phyloP scores from a whole-genome alignment of 192 early-diverging fungal species.

The Coemansia javaensis region DNA sequence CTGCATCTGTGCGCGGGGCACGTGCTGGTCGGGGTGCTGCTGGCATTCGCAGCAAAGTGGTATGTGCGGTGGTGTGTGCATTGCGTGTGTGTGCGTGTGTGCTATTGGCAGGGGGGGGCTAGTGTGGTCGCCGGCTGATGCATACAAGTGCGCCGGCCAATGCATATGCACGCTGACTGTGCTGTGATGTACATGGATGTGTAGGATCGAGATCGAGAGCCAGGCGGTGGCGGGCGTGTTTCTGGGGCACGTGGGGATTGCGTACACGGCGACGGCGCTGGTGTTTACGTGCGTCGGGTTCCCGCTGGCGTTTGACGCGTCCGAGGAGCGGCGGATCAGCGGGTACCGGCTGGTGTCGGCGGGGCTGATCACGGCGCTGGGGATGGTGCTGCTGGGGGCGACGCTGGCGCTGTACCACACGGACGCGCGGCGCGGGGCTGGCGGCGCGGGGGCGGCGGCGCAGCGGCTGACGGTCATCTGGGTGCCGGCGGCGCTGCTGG shows the following conservation, averaged over 20 bases:
- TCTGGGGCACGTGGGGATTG: slow-evolving; percentile 27
- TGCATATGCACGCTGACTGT: background rate
- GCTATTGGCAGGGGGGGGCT: no score
- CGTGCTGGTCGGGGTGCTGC: slow-evolving; percentile 24
- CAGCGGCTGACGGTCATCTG: slow-evolving; percentile 12
- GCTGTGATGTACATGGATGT: background rate
- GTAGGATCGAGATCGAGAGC: slow-evolving; percentile 33
- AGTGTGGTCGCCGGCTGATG: no score
- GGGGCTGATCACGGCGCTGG: slow-evolving; percentile 26
- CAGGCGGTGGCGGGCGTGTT: slow-evolving; percentile 20
- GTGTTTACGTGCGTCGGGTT: slow-evolving; percentile 35
- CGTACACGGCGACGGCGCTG: slow-evolving; percentile 15
- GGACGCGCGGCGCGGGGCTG: background rate
- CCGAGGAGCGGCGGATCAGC: slow-evolving; percentile 25
- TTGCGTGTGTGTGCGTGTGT: background rate
- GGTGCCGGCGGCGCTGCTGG: slow-evolving; percentile 22
- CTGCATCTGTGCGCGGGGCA: slow-evolving; percentile 32
- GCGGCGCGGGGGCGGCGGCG: background rate
- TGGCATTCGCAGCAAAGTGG: slow-evolving; percentile 11
- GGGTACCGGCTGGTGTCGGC: slow-evolving; percentile 42
- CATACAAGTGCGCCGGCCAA: background rate
- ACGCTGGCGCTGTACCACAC: slow-evolving; percentile 38
- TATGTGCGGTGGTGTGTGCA: slow-evolving; percentile 1
- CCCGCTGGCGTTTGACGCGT: slow-evolving; percentile 32
- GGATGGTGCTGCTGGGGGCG: slow-evolving; percentile 16